phyloP scores from a whole-genome alignment of 2,329 filamentous ascomycete genomes.

The Alternaria longipes region DNA sequence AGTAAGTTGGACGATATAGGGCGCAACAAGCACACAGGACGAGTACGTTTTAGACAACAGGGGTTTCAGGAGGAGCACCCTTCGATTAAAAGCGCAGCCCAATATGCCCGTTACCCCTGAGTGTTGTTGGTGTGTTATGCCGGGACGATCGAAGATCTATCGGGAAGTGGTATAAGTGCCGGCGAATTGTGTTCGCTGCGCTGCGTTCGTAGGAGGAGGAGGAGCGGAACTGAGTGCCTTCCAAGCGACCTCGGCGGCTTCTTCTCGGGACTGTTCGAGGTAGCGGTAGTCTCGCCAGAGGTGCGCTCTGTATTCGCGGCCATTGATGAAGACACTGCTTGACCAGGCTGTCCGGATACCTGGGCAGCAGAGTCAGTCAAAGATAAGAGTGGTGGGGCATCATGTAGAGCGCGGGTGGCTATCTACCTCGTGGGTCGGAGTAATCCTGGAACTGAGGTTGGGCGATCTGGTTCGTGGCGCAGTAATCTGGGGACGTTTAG shows the following conservation, averaged over 20 bases:
- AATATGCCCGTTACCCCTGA: background rate
- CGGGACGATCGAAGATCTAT: conserved; percentile 16
- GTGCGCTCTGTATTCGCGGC: conserved; percentile 45
- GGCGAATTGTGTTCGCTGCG: conserved; percentile 29
- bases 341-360: conserved; percentile 50
- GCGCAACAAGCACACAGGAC: background rate
- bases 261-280: conserved; percentile 49
- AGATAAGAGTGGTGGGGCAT: background rate
- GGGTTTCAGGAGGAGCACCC: background rate
- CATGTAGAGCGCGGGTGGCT: conserved; percentile 2
- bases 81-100: background rate
- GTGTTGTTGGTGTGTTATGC: background rate
- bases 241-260: conserved; percentile 48
- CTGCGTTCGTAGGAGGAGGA: conserved; percentile 20
- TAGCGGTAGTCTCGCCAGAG: conserved; percentile 50
- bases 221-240: conserved; percentile 34
- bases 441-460: conserved; percentile 51
- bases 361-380: conserved; percentile 27
- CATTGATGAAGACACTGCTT: conserved; percentile 47
- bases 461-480: conserved; percentile 45
- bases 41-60: background rate
- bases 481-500: conserved; percentile 40
- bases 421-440: conserved; percentile 49
- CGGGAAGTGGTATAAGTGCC: conserved; percentile 33
- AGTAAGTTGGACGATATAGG: background rate